Base-by-base conservation (phyloP, 2,329 filamentous ascomycete genomes). In the Rosellinia necatrix region DNA sequence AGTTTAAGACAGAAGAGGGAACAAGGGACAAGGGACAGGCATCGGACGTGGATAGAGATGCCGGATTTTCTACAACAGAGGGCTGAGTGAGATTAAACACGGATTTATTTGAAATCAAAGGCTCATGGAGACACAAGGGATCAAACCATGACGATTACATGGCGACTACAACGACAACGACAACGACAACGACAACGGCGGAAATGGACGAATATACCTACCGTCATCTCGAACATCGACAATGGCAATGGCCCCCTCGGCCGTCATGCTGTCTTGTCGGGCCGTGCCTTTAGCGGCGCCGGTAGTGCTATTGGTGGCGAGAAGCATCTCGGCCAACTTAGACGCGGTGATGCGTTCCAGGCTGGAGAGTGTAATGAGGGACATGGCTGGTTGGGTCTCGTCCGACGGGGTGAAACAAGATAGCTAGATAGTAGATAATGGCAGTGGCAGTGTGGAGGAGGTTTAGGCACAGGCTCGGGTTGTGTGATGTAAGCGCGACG, bases 181-280 rank as follows among this genome's bases (percentile, higher is more conserved):
- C 6, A 22, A 22, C 8, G 8, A n/a, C 25, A 30, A 52, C 9
- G 32, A 17, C 24, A 22, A 46, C 5, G 10, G 15, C 12, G 10
- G 17, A 34, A 19, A 21, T 1, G n/a, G 1, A 25, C 2, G 12
- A 38, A n/a, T 10, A 34, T 29, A 32, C 56, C n/a, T 12, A 59
- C 56, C 56, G 38, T 62, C 51, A 21, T 97, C 94, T 55, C 94
- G 86, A 6, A 97, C 94, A 72, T 97, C 94, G 56, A 97, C 82
- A 32, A 97, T 79, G 8, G 90, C 90, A 54, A 92, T 80, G 67
- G 72, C 75, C 1, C 24, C 32, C 7, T 21, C 29, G 1, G 17
- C 21, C 15, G 35, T 15, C 3, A 17, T 25, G 2, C 21, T 41
- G 25, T n/a, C n/a, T n/a, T n/a, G 19, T 41, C 12, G 34, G 19